Evolutionary conservation across 2,329 filamentous ascomycete genomes (phyloP), one percentile per base, ranked within the genome.

Genomic region (Ambrosiella xylebori): DNA sequence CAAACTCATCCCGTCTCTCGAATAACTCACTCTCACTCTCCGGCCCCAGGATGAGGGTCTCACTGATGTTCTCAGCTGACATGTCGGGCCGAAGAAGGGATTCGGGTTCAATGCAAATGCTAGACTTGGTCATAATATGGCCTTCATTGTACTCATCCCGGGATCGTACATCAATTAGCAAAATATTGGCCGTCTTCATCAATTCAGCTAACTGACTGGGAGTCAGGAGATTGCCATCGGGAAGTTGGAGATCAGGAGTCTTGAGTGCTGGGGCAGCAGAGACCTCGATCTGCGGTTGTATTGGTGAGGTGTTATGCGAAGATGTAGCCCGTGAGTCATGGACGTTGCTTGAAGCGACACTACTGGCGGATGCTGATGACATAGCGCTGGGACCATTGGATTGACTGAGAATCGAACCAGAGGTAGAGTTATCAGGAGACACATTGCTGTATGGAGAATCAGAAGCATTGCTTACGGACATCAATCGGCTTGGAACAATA

Each of bases 71-170:
- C 17, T 76, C 74, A 2, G 78, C 79, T 1, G 81, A 82, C 17
- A 84, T 76, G 51, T 80, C 83, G 50, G 84, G 79, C 57, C 86
- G 80, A 53, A 88, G 69, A 8, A 84, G 78, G 50, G 94, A 79
- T 27, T 73, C 76, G 2, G 90, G 88, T 65, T 98, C 93, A 61
- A 98, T 80, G 68, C 93, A 98, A 50, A 98, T 88, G 44, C 89
- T 86, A 5, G 81, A 84, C 58, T 83, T 83, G 5, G 86, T 82
- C 73, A 86, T 85, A 62, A 98, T 89, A 67, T 98, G 93, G 0
- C 93, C 93, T 53, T 84, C 77, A 64, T 97, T 88, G 66, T 87
- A 98, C 7, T 86, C 80, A 57, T 86, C 80, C 35, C 93, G 82
- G 58, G 79, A 74, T 44, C 93, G 83, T 47, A 96, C 81, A 68